A percentile compares a stretch with the other conserved stretches of the same genome.
Conservation (phyloP, 2,329 filamentous ascomycete species). For the Paecilomyces fulvus region DNA sequence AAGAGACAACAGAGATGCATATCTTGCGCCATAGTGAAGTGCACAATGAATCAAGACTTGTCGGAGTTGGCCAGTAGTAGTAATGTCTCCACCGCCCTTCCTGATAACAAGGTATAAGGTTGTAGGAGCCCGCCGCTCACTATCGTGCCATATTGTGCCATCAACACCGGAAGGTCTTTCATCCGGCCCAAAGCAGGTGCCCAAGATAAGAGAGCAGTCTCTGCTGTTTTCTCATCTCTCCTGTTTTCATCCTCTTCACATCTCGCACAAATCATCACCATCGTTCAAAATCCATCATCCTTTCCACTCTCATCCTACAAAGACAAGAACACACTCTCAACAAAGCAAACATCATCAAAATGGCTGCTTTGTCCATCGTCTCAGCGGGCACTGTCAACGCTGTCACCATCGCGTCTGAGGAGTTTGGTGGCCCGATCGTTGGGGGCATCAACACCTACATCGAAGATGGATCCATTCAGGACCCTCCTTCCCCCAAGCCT, state of each 20-base stretch:
- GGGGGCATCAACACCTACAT: background rate
- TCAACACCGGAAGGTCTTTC: background rate
- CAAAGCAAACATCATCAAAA: background rate
- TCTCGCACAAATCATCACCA: background rate
- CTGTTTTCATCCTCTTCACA: background rate
- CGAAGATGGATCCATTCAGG: conserved; percentile 6
- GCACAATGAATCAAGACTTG: background rate
- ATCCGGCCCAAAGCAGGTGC: background rate
- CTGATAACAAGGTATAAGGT: background rate
- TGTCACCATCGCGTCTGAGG: background rate
- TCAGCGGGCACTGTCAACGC: background rate
- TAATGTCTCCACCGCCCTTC: conserved; percentile 4
- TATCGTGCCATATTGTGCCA: background rate
- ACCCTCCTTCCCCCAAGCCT: conserved; percentile 23
- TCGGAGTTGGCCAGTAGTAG: background rate
- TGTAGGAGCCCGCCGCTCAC: background rate
- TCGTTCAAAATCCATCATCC: background rate
- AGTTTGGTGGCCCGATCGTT: background rate
- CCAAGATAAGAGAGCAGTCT: background rate
- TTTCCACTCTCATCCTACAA: background rate
- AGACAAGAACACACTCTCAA: background rate
- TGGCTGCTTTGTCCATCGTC: background rate
- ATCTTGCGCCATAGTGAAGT: background rate
- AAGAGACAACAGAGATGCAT: background rate
- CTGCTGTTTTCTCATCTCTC: background rate